Conservation (phyloP, 225 moss, liverwort and hornwort species). For the Neckera pumila region DNA sequence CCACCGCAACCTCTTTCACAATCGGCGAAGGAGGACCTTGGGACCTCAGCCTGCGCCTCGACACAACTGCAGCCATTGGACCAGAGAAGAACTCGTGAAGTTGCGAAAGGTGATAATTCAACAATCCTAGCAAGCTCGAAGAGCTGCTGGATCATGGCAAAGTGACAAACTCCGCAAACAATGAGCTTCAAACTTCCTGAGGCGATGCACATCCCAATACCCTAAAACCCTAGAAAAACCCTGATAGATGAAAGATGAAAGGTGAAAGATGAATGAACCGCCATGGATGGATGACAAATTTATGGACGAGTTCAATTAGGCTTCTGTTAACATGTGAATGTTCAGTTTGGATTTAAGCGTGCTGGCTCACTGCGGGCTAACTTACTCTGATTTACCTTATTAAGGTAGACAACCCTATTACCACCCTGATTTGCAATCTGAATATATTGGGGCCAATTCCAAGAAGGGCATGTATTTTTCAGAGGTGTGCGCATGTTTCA, state of each 20-base stretch:
- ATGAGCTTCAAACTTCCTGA: too few species aligned
- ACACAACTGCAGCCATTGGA: constrained; percentile 39
- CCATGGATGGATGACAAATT: neutral
- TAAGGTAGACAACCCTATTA: too few species aligned
- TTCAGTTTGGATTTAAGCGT: neutral
- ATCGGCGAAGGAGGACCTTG: constrained; percentile 36
- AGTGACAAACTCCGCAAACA: neutral
- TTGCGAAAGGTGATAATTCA: neutral
- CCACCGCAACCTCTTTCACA: neutral
- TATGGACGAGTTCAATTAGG: neutral
- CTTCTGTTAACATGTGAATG: neutral
- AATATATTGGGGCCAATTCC: too few species aligned
- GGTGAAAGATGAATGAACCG: neutral
- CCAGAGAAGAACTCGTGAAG: neutral
- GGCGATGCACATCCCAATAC: neutral
- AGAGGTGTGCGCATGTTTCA: too few species aligned
- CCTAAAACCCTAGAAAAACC: neutral
- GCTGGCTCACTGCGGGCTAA: neutral
- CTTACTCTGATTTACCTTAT: neutral
- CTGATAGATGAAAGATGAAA: too few species aligned
- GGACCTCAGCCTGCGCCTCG: constrained; percentile 61
- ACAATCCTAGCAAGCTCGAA: neutral
- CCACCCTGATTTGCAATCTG: too few species aligned
- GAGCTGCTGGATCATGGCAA: neutral
- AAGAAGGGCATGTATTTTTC: too few species aligned